Conservation (phyloP, 148 eudicot genomes). For the Selenicereus undatus region DNA sequence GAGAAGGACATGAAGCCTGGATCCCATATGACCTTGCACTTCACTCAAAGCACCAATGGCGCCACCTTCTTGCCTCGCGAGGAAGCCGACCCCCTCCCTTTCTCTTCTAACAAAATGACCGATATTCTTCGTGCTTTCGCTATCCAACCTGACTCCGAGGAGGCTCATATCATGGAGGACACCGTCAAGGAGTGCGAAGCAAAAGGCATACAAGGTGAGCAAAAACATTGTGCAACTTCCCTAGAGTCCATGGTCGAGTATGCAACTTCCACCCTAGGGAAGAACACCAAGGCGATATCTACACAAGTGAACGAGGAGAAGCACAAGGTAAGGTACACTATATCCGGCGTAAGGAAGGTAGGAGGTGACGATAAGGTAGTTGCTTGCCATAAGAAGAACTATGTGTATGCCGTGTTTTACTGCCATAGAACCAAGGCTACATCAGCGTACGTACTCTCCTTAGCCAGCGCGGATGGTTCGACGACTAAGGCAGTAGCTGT, state of each 20-base stretch:
- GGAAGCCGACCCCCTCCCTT: conserved; percentile 22
- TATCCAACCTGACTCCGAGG: conserved; percentile 18
- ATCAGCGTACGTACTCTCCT: conserved; percentile 37
- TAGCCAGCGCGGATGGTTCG: conserved; percentile 36
- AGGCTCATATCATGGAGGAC: conserved; percentile 23
- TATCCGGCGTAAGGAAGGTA: conserved; percentile 2
- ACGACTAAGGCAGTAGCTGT: conserved; percentile 45
- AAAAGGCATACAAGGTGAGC: conserved; percentile 22
- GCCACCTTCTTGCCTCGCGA: conserved; percentile 29
- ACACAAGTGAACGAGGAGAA: conserved; percentile 11
- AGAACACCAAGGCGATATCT: conserved; percentile 19
- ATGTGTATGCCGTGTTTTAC: conserved; percentile 59
- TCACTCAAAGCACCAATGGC: conserved; percentile 8
- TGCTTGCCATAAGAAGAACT: conserved; percentile 58
- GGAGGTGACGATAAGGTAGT: conserved; percentile 18
- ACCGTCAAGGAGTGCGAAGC: conserved; percentile 29
- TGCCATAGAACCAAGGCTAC: conserved; percentile 48
- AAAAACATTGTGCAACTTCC: conserved; percentile 31
- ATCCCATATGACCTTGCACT: conserved; percentile 16
- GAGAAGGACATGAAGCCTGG: conserved; percentile 30
- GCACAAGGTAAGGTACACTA: conserved; percentile 1
- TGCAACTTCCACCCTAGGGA: conserved; percentile 26
- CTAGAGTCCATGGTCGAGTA: conserved; percentile 35
- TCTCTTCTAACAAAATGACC: conserved; percentile 21
- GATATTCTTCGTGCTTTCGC: conserved; percentile 20